Evolutionary conservation across 2,329 filamentous ascomycete species (phyloP).

Genomic region (Blastomyces silverae): DNA sequence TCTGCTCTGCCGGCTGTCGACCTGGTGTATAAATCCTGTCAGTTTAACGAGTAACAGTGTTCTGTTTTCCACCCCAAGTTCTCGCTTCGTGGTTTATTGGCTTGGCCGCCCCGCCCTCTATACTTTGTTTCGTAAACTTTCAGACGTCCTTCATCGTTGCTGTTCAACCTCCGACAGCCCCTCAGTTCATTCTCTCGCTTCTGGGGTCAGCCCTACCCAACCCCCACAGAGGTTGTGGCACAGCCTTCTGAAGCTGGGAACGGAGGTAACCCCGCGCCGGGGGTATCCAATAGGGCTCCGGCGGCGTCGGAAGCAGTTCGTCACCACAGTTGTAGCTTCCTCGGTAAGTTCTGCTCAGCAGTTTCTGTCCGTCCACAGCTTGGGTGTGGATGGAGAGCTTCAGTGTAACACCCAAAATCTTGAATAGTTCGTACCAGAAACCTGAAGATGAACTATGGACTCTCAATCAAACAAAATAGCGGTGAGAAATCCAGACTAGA

Average conservation of each 20-base stretch:
- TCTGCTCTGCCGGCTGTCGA: conserved; percentile 5
- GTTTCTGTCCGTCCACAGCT: conserved; percentile 26
- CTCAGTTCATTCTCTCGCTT: background rate
- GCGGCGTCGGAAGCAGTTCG: conserved; percentile 18
- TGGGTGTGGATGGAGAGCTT: conserved; percentile 25
- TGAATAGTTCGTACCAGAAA: conserved; percentile 20
- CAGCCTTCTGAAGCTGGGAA: conserved; percentile 7
- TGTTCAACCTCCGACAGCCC: background rate
- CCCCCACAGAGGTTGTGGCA: conserved; percentile 8
- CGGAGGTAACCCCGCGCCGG: conserved; percentile 5
- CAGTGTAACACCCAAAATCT: conserved; percentile 18
- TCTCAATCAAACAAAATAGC: background rate
- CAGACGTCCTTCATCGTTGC: conserved; percentile 10
- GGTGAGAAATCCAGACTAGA: background rate
- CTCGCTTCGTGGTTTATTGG: conserved; percentile 9
- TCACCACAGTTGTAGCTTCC: conserved; percentile 20
- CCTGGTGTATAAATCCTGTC: conserved; percentile 2
- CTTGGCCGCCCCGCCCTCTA: conserved; percentile 4
- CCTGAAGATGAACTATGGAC: conserved; percentile 20
- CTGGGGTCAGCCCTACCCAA: too few relatives aligned
- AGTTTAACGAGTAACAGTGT: conserved; percentile 5
- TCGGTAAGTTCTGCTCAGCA: conserved; percentile 21
- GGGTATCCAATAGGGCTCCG: conserved; percentile 8
- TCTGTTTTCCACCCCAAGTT: conserved; percentile 13
- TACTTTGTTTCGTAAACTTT: conserved; percentile 5